Evolutionary conservation across 768 basidiomycete species (phyloP), one percentile per base, ranked within the genome.

Genomic region (Kockovaella imperatae): DNA sequence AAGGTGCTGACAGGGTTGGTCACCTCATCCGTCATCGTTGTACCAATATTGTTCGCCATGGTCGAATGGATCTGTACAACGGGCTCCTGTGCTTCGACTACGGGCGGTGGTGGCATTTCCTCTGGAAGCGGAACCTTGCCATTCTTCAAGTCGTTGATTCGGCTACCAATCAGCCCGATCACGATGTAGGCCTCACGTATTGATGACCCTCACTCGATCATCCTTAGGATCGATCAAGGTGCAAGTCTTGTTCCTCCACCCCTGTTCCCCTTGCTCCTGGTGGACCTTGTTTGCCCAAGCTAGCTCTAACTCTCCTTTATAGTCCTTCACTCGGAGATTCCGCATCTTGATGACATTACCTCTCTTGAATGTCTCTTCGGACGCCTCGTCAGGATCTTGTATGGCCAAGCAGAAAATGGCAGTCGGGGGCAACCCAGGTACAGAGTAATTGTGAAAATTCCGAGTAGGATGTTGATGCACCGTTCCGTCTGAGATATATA

Each of bases 401-500:
- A 66, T 58, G 0, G 57, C 46, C 14, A 66, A n/a, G 14, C 28
- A 35, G 45, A 42, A 58, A 3, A 66, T n/a, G 4, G 53, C 38
- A 3, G 13, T 13, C 11, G 20, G 38, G 7, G 60, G 64, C 5
- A 66, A 26, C 7, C 11, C 10, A 24, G 38, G 38, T 3, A 23
- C 15, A 10, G 25, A 15, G 25, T 58, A 26, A n/a, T 51, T 41
- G 42, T 62, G 64, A 35, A 49, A 60, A 38, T 62, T 60, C 2
- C 60, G 45, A 15, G 41, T 31, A 6, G 24, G 13, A 13, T 25
- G 18, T 0, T 40, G 5, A 3, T 48, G 52, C 7, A 40, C 14
- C 13, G 64, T 66, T 18, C 64, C 64, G 40, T 66, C 64, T 3
- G 64, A 43, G 6, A 62, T 34, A 49, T 60, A 66, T 3, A 66